Evolutionary conservation across 106 monocot genomes (phyloP).

Genomic region (Xerophyta viscosa): DNA sequence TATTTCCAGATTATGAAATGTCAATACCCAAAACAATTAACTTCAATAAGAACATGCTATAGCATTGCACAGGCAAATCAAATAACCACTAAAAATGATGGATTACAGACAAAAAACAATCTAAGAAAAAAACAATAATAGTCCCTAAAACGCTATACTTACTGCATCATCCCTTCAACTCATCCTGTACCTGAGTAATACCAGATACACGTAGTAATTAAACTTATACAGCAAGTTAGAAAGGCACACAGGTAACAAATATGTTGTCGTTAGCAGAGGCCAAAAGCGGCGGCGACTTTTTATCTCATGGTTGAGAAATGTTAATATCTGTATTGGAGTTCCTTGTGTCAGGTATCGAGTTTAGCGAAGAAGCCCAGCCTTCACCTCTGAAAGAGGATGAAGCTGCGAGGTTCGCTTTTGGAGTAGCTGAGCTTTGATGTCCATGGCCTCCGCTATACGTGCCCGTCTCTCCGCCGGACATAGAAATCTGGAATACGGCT

Average conservation of each 20-base stretch:
- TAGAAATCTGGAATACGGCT: constrained; percentile 18
- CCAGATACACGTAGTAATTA: background rate
- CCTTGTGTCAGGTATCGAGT: constrained; percentile 1
- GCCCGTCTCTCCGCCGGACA: constrained; percentile 26
- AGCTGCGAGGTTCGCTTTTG: constrained; percentile 3
- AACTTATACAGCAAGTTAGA: background rate
- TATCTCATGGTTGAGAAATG: constrained; percentile 9
- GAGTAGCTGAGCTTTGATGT: constrained; percentile 6
- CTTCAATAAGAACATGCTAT: too few species aligned
- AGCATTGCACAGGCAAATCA: too few species aligned
- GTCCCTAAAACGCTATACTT: too few species aligned
- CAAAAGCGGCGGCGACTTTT: background rate
- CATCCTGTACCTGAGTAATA: background rate
- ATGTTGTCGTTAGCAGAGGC: background rate
- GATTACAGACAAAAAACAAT: too few species aligned
- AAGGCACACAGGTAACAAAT: background rate
- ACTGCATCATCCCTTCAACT: background rate
- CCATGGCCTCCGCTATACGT: constrained; percentile 12
- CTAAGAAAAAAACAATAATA: too few species aligned
- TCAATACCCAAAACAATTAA: too few species aligned
- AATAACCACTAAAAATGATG: too few species aligned
- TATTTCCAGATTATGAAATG: too few species aligned
- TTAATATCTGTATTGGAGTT: constrained; percentile 11
- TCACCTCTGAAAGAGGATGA: constrained; percentile 8
- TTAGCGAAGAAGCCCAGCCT: constrained; percentile 3